A percentile compares a stretch with the other conserved stretches of the same genome.
phyloP scores from a whole-genome alignment of 305 asterid species.

The Fraxinus baroniana region DNA sequence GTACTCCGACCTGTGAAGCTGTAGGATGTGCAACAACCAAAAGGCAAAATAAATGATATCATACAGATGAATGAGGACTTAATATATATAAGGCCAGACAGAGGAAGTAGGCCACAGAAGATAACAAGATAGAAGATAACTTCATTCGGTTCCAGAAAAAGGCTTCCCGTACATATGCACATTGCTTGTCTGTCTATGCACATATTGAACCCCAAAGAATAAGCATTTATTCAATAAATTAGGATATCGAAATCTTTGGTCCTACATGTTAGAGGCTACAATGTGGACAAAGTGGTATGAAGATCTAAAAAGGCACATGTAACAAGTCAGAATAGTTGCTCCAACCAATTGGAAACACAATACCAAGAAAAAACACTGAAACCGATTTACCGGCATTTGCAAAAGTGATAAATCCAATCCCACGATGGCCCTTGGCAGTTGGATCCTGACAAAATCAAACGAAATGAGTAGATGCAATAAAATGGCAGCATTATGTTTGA shows the following conservation, averaged over 20 bases:
- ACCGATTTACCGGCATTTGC: conserved; percentile 62
- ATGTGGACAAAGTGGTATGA: neutral
- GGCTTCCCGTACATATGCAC: neutral
- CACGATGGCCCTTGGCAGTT: conserved; percentile 87
- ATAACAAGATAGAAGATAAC: neutral
- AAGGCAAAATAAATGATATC: neutral
- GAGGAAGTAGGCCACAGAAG: neutral
- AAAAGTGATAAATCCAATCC: conserved; percentile 93
- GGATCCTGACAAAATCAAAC: conserved; percentile 64
- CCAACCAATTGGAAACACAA: conserved; percentile 8
- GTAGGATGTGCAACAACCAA: neutral
- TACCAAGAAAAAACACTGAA: conserved; percentile 14
- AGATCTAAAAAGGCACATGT: conserved; percentile 1
- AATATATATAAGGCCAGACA: neutral
- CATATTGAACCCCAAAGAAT: neutral
- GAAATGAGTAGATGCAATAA: conserved; percentile 12
- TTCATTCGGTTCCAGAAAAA: neutral
- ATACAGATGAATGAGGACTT: neutral
- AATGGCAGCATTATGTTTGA: neutral
- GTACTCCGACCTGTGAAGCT: neutral
- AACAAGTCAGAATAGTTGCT: neutral
- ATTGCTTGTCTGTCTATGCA: neutral
- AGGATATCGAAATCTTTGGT: neutral
- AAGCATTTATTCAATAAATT: neutral
- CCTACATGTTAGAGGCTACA: neutral